These are phyloP conservation scores for Amaranthus hypochondriacus DNA, from an alignment of 148 eudicot genomes.

Conservation along the genomic window DNA sequence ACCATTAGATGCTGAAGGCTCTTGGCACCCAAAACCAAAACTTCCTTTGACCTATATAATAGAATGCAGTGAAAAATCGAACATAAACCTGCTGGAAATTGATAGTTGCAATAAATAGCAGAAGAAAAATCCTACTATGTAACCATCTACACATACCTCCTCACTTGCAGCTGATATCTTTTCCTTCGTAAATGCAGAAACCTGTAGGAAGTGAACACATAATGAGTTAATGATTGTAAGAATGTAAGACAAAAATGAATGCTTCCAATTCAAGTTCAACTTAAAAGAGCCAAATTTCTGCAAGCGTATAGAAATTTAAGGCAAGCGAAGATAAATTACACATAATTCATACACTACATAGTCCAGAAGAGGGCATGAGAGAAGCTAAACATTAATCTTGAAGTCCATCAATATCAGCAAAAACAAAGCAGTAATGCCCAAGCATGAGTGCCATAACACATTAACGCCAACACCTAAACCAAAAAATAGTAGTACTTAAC, in stretches of 20 bases:
- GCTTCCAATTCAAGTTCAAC: not conserved
- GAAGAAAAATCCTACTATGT: not conserved
- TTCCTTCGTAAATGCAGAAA: conserved; percentile 71
- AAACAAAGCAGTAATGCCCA: not conserved
- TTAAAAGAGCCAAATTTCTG: not conserved
- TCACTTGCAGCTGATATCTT: conserved; percentile 77
- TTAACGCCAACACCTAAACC: not conserved
- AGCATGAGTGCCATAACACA: not conserved
- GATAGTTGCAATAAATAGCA: not conserved
- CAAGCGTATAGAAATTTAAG: not conserved
- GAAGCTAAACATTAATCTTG: not conserved
- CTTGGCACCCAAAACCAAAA: conserved; percentile 65
- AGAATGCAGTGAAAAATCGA: not conserved
- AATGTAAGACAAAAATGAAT: not conserved
- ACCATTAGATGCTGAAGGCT: conserved; percentile 32
- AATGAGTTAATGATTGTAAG: not conserved
- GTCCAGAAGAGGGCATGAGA: not conserved
- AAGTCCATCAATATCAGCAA: not conserved
- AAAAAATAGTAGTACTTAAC: not conserved
- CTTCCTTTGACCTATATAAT: conserved; percentile 58
- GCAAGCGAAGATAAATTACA: not conserved
- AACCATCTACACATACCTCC: conserved; percentile 47
- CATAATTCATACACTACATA: not conserved
- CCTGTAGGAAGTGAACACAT: conserved; percentile 34
- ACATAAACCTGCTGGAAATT: conserved; percentile 7